Evolutionary conservation across 1,139 yeast genomes (phyloP), one percentile per base, ranked within the genome.

Genomic region (Nakaseomyces glabratus): DNA sequence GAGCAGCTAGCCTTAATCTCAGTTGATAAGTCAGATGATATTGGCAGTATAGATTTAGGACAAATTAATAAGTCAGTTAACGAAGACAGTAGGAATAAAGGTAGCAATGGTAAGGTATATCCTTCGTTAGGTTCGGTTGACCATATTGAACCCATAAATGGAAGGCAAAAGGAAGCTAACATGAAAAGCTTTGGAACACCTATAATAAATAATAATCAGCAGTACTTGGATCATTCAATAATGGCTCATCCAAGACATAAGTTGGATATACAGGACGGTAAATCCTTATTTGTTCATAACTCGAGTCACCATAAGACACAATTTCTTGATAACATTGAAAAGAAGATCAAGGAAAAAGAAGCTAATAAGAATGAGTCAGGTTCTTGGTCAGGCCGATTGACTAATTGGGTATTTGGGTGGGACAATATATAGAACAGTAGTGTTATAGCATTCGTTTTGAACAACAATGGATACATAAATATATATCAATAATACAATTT

Each of bases 1-100:
- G 88, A 79, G 49, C 75, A 75, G 47, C 60, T 79, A 37, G 74
- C 78, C 19, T 73, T 76, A 30, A 61, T 76, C 41, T 66, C 64
- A 35, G 62, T 78, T 35, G 65, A 66, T 9, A 66, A 62, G 16
- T 57, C 54, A 24, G 78, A 77, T 44, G 79, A 78, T 46, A 65
- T 77, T 24, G 86, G 85, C 1, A 56, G 46, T 17, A 43, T 45
- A 6, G 30, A 26, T 15, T 26, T 26, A 9, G 30, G 30, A 11
- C 21, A 11, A 10, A 17, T 26, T 18, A 11, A 18, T 26, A 17
- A 17, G 15, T 21, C n/a, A 17, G 13, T 21, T 3, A 26, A n/a
- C 11, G 11, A 21, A 15, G 30, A 26, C 11, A 18, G 15, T 6
- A 26, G 8, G 4, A 26, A 14, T 11, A 26, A 11, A 17, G 22